These are phyloP conservation scores for Suillus americanus DNA, from an alignment of 768 basidiomycete species.

Conservation along the genomic window DNA sequence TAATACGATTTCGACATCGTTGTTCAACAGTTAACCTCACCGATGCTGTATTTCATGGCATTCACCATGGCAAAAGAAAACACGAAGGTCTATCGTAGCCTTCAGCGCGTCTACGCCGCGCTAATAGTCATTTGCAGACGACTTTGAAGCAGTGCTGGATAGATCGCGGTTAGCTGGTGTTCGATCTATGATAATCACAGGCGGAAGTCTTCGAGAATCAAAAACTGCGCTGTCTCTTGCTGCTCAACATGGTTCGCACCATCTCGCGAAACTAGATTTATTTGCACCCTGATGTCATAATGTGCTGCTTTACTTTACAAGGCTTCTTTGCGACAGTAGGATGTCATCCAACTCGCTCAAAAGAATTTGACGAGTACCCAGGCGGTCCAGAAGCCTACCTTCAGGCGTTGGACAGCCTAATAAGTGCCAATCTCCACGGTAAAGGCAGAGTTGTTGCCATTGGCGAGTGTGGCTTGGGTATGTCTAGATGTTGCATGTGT, in stretches of 20 bases:
- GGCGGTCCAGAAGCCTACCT: slow-evolving; percentile 65
- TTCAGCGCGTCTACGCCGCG: background rate
- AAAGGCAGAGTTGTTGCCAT: slow-evolving; percentile 65
- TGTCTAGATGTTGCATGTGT: background rate
- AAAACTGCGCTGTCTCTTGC: slow-evolving; percentile 61
- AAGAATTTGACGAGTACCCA: slow-evolving; percentile 59
- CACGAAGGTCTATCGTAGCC: slow-evolving; percentile 42
- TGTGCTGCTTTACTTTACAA: slow-evolving; percentile 20
- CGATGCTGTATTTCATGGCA: slow-evolving; percentile 56
- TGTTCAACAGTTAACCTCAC: slow-evolving; percentile 46
- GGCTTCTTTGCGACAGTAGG: slow-evolving; percentile 75
- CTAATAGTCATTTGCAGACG: slow-evolving; percentile 42
- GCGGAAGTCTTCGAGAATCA: slow-evolving; percentile 67
- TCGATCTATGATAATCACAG: slow-evolving; percentile 73
- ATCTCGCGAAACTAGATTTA: slow-evolving; percentile 11
- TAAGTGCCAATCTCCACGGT: slow-evolving; percentile 47
- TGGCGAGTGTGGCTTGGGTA: slow-evolving; percentile 81
- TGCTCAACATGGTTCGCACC: slow-evolving; percentile 43
- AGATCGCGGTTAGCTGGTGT: slow-evolving; percentile 63
- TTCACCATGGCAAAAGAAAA: slow-evolving; percentile 47
- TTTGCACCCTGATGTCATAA: background rate
- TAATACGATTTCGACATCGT: background rate
- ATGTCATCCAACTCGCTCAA: slow-evolving; percentile 76
- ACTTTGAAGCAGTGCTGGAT: slow-evolving; percentile 56
- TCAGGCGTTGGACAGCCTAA: slow-evolving; percentile 52